Conservation (phyloP, 1,284 basidiomycete species). For the Tetrapyrgos nigripes region DNA sequence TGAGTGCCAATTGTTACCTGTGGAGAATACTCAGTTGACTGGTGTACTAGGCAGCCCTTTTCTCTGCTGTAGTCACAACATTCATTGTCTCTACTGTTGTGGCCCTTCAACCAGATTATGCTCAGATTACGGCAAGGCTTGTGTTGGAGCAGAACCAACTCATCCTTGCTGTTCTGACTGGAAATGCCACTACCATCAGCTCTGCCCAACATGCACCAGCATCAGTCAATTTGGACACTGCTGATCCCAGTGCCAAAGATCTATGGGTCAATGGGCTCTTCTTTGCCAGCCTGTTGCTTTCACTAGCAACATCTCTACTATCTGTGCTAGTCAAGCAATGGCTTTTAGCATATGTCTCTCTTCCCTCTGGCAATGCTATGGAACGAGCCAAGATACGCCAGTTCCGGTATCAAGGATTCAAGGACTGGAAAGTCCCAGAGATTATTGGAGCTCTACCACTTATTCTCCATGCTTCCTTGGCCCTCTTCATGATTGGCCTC, state of each 20-base stretch:
- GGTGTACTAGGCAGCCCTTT: constrained; percentile 46
- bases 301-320: too few relatives aligned
- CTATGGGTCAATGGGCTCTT: too few relatives aligned
- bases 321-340: too few relatives aligned
- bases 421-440: too few relatives aligned
- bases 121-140: too few relatives aligned
- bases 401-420: constrained; percentile 38
- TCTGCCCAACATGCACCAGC: not conserved
- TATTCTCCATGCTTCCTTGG: too few relatives aligned
- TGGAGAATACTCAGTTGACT: too few relatives aligned
- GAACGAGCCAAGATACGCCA: constrained; percentile 46
- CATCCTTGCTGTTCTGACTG: too few relatives aligned
- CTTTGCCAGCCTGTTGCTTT: too few relatives aligned
- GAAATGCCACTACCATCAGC: not conserved
- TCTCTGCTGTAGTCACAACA: constrained; percentile 52
- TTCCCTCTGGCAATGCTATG: constrained; percentile 39
- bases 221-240: not conserved
- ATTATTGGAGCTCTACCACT: too few relatives aligned
- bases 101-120: constrained; percentile 38
- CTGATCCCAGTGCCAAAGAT: constrained; percentile 7
- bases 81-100: constrained; percentile 49
- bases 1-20: constrained; percentile 34
- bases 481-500: too few relatives aligned
- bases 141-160: constrained; percentile 35
- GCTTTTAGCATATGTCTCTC: constrained; percentile 42